Evolutionary conservation across 345 rosid genomes (phyloP).

Genomic region (Zanthoxylum bungeanum): DNA sequence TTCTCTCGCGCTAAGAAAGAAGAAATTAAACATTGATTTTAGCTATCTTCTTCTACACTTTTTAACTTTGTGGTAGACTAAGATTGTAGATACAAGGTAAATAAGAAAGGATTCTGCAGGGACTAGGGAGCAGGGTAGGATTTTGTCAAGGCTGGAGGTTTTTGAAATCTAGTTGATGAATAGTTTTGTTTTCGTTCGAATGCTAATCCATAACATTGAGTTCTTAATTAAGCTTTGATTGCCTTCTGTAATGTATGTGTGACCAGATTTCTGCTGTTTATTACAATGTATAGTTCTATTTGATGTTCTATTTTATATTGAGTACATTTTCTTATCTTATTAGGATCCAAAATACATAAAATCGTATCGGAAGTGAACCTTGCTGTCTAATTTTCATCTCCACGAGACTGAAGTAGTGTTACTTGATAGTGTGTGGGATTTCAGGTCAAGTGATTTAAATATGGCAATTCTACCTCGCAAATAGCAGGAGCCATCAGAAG

Average conservation of each 20-base stretch:
- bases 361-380: background rate
- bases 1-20: slow-evolving; percentile 24
- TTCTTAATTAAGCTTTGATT: slow-evolving; percentile 7
- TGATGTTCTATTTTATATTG: background rate
- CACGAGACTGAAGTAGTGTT: background rate
- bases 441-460: background rate
- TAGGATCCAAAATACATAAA: background rate
- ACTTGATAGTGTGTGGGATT: background rate
- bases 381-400: background rate
- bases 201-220: slow-evolving; percentile 4
- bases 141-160: slow-evolving; percentile 9
- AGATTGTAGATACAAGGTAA: background rate
- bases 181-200: slow-evolving; percentile 1
- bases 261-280: slow-evolving; percentile 12
- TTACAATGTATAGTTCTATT: slow-evolving; percentile 19
- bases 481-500: too few relatives aligned
- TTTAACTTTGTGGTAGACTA: slow-evolving; percentile 9
- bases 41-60: background rate
- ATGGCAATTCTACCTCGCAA: background rate
- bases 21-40: slow-evolving; percentile 32
- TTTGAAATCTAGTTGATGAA: slow-evolving; percentile 2
- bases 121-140: slow-evolving; percentile 23
- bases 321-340: slow-evolving; percentile 3
- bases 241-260: slow-evolving; percentile 10
- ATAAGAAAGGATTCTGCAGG: slow-evolving; percentile 13